phyloP scores from a whole-genome alignment of 176 grass and related monocot species.

The Cymbopogon citratus region DNA sequence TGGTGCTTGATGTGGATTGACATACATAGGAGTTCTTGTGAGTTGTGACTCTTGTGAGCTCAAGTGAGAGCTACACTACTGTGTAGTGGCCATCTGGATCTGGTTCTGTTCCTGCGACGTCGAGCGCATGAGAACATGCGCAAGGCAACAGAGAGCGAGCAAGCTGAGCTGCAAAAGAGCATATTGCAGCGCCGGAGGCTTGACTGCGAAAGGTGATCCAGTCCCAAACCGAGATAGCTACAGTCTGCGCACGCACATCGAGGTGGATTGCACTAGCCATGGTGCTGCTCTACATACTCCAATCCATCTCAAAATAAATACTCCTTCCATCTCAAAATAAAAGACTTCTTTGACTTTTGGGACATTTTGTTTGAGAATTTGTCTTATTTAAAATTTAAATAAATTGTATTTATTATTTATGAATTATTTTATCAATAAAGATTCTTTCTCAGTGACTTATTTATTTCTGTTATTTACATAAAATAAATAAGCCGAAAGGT shows the following conservation, averaged over 20 bases:
- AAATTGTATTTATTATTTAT: no score
- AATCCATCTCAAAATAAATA: no score
- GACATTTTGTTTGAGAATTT: no score
- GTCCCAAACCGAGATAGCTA: background rate
- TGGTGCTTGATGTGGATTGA: background rate
- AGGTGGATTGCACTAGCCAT: background rate
- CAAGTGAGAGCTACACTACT: background rate
- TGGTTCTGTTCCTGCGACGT: background rate
- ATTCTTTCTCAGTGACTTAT: no score
- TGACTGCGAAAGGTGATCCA: background rate
- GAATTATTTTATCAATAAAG: no score
- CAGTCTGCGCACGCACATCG: background rate
- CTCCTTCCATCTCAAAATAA: no score
- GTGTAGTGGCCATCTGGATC: background rate
- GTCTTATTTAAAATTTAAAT: no score
- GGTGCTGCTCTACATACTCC: no score
- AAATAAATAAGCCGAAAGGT: no score
- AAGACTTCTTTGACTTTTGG: no score
- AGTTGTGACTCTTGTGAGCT: background rate
- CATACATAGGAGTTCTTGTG: background rate
- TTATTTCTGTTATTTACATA: no score
- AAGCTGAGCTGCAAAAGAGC: background rate
- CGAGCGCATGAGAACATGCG: background rate
- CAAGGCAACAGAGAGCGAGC: background rate
- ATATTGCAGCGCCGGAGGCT: background rate